phyloP scores from a whole-genome alignment of 108 stramenopile species.

The Cylindrotheca closterium region DNA sequence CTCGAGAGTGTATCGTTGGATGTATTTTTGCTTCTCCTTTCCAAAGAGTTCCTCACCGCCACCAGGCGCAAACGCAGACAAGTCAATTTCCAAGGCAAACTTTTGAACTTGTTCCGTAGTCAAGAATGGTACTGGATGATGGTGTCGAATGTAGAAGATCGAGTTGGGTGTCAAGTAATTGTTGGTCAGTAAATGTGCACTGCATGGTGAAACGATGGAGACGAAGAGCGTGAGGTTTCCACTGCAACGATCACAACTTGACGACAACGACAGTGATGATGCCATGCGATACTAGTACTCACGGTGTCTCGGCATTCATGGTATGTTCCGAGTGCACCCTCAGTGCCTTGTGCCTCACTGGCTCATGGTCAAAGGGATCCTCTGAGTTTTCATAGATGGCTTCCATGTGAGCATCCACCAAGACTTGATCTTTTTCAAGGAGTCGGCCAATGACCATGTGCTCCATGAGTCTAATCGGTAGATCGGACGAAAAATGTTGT shows the following conservation, averaged over 20 bases:
- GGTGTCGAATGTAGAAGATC: conserved; percentile 84
- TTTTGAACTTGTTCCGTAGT: conserved; percentile 59
- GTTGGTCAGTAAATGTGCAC: conserved; percentile 45
- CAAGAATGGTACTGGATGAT: conserved; percentile 86
- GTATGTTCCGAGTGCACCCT: conserved; percentile 75
- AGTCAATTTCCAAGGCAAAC: conserved; percentile 64
- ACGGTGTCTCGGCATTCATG: conserved; percentile 83
- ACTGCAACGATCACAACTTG: too few relatives aligned
- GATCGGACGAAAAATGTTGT: conserved; percentile 84
- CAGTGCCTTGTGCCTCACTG: conserved; percentile 52
- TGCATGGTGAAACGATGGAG: conserved; percentile 1
- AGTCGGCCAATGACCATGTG: conserved; percentile 78
- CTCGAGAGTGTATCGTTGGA: conserved; percentile 48
- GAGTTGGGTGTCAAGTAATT: conserved; percentile 68
- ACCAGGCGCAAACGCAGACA: conserved; percentile 48
- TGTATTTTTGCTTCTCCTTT: too few relatives aligned
- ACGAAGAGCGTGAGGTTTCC: not conserved
- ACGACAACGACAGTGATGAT: too few relatives aligned
- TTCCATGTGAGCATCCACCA: conserved; percentile 75
- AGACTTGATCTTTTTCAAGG: conserved; percentile 63
- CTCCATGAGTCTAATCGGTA: conserved; percentile 77
- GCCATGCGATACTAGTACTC: too few relatives aligned
- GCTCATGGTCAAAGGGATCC: conserved; percentile 81
- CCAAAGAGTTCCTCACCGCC: too few relatives aligned
- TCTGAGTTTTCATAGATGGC: conserved; percentile 41